Conservation (phyloP, 176 grass and related monocot species). For the Carex kokanica region DNA sequence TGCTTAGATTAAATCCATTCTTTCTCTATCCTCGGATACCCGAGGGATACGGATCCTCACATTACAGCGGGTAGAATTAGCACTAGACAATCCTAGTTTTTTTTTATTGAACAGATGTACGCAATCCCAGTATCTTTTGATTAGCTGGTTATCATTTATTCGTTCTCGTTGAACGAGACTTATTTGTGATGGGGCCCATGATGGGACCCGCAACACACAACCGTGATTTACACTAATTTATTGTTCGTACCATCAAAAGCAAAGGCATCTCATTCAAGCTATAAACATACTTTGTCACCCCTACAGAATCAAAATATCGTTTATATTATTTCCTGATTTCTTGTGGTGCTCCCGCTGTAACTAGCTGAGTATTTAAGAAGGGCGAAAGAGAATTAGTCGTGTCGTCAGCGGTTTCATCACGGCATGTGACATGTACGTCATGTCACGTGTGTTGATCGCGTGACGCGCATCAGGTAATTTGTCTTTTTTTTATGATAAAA, state of each 20-base stretch:
- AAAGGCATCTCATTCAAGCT: slow-evolving; percentile 9
- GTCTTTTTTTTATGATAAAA: no score
- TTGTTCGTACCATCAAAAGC: slow-evolving; percentile 2
- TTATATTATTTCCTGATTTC: background rate
- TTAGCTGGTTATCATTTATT: background rate
- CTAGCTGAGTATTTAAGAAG: no score
- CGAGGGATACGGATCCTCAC: no score
- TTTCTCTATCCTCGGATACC: no score
- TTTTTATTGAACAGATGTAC: background rate
- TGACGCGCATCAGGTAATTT: no score
- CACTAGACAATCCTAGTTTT: background rate
- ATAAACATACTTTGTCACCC: background rate
- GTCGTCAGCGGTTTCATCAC: no score
- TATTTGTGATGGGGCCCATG: background rate
- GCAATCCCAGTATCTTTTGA: background rate
- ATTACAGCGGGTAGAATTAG: background rate
- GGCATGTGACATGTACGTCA: no score
- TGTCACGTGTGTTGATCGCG: no score
- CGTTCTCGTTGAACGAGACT: background rate
- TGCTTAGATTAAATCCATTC: no score
- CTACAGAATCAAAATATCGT: background rate
- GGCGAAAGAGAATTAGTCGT: no score
- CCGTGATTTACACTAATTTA: slow-evolving; percentile 17
- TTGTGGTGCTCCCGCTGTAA: background rate
- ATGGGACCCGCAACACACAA: background rate